These are phyloP conservation scores for Tolypocladium endophyticum DNA, from an alignment of 2,329 filamentous ascomycete species.

Conservation along the genomic window DNA sequence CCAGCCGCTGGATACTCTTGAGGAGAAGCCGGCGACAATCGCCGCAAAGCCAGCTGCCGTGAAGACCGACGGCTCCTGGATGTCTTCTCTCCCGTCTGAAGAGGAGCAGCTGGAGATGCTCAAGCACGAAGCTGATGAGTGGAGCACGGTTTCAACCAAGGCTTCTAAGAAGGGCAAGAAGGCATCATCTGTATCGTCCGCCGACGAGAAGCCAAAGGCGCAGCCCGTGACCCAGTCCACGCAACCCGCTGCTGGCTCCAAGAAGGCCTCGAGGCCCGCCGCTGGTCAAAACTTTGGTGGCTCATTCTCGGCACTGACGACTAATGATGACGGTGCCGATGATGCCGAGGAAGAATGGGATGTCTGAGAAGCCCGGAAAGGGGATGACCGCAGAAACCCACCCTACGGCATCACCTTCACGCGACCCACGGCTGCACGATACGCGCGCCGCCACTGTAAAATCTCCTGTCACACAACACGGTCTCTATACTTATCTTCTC, in stretches of 20 bases:
- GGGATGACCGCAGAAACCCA: background rate
- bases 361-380: constrained; percentile 21
- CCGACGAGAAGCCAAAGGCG: constrained; percentile 19
- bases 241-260: constrained; percentile 14
- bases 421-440: background rate
- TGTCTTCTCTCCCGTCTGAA: constrained; percentile 44
- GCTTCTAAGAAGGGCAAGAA: constrained; percentile 33
- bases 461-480: background rate
- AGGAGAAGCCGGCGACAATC: constrained; percentile 27
- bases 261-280: constrained; percentile 18
- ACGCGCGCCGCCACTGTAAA: constrained; percentile 1
- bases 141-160: constrained; percentile 48
- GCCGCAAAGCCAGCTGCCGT: constrained; percentile 21
- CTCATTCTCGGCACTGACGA: constrained; percentile 39
- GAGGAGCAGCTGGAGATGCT: constrained; percentile 52
- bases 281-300: constrained; percentile 28
- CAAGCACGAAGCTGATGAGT: constrained; percentile 40
- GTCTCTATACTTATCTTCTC: constrained; percentile 6
- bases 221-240: constrained; percentile 20
- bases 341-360: constrained; percentile 42
- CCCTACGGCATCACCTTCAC: background rate
- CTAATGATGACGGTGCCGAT: constrained; percentile 27
- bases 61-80: constrained; percentile 31
- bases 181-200: constrained; percentile 17
- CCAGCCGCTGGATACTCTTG: constrained; percentile 49